These are phyloP conservation scores for Lineolata rhizophorae DNA, from an alignment of 495 filamentous ascomycete species.

Conservation along the genomic window DNA sequence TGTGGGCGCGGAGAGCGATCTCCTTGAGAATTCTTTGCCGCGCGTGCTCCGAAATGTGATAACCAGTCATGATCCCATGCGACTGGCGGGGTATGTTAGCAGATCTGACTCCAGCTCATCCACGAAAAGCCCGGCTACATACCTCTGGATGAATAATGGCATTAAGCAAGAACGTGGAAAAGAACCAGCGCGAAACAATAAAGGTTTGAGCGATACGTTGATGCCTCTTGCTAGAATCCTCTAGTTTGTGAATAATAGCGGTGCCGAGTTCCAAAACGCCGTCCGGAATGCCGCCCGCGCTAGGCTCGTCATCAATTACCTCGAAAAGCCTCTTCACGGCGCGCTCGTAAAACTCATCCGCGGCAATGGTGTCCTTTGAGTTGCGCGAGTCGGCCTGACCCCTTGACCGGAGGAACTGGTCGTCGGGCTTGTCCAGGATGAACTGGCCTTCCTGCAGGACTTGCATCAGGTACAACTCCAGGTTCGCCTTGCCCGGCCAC, in stretches of 20 bases:
- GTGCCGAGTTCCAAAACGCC: constrained; percentile 62
- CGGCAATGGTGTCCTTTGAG: constrained; percentile 1
- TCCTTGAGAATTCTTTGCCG: constrained; percentile 73
- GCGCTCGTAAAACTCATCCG: constrained; percentile 60
- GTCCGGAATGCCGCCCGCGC: constrained; percentile 63
- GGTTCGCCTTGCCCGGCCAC: constrained; percentile 70
- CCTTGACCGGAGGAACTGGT: constrained; percentile 30
- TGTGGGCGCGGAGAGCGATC: constrained; percentile 55
- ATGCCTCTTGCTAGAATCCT: constrained; percentile 36
- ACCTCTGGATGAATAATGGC: constrained; percentile 81
- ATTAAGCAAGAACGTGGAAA: constrained; percentile 64
- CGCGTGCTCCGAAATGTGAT: constrained; percentile 77
- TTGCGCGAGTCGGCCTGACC: constrained; percentile 42
- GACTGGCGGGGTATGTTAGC: constrained; percentile 30
- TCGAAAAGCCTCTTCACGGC: constrained; percentile 69
- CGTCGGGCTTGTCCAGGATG: constrained; percentile 56
- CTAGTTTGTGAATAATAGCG: constrained; percentile 58
- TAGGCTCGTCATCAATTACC: constrained; percentile 52
- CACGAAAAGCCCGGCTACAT: constrained; percentile 12
- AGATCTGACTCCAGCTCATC: background rate
- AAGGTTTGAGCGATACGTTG: constrained; percentile 54
- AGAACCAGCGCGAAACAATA: constrained; percentile 78
- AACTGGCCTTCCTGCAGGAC: constrained; percentile 83
- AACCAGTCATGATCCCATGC: constrained; percentile 70
- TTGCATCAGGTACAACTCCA: constrained; percentile 87